Conservation (phyloP, 495 filamentous ascomycete genomes). For the Emericellopsis terricola region DNA sequence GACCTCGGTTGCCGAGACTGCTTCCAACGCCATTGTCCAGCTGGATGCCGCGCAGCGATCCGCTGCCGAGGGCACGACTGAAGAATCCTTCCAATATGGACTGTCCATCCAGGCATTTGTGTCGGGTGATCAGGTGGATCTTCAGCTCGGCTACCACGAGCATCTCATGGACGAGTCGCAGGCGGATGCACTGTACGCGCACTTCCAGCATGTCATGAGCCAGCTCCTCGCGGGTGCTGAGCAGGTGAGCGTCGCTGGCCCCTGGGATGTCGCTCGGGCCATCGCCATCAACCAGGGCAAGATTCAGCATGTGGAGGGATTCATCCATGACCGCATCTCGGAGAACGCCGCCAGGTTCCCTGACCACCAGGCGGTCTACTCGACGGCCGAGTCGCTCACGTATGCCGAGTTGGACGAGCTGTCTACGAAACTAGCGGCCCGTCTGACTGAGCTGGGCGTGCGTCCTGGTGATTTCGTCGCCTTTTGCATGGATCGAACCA, state of each 20-base stretch:
- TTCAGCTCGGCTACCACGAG: neutral
- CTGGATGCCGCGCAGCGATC: neutral
- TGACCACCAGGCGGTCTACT: neutral
- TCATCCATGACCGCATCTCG: conserved; percentile 30
- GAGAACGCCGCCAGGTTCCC: conserved; percentile 17
- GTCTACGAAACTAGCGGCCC: conserved; percentile 16
- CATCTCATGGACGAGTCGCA: neutral
- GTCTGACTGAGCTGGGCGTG: conserved; percentile 22
- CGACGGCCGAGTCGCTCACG: neutral
- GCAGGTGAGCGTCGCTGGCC: neutral
- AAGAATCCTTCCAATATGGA: neutral
- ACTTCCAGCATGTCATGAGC: neutral
- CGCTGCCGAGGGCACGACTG: neutral
- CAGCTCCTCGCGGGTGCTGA: neutral
- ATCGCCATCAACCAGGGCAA: neutral
- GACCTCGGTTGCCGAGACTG: conserved; percentile 1
- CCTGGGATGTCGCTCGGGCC: neutral
- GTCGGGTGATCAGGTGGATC: neutral
- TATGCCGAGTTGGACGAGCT: neutral
- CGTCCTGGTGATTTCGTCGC: conserved; percentile 32
- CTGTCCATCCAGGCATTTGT: neutral
- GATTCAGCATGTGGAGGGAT: conserved; percentile 11
- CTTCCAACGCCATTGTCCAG: neutral
- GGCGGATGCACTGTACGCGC: neutral
- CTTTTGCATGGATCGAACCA: conserved; percentile 37